phyloP scores from a whole-genome alignment of 2,329 filamentous ascomycete genomes.

The Phyllosticta ampelicida region DNA sequence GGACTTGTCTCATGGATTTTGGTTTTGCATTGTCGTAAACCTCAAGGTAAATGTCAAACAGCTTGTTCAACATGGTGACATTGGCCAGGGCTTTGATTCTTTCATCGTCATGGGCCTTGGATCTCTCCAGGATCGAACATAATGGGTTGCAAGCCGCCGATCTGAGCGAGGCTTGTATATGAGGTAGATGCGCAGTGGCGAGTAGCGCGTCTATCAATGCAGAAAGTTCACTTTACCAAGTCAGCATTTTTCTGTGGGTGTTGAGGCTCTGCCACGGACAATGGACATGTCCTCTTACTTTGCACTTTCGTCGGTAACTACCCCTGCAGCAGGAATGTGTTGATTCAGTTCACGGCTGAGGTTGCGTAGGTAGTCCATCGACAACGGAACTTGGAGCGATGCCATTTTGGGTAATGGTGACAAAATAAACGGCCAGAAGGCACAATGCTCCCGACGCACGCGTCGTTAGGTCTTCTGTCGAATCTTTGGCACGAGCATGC shows the following conservation, averaged over 20 bases:
- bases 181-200: constrained; percentile 22
- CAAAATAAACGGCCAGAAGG: neutral
- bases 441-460: neutral
- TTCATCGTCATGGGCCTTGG: constrained; percentile 20
- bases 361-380: constrained; percentile 2
- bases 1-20: constrained; percentile 38
- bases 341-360: constrained; percentile 6
- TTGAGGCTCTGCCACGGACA: neutral
- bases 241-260: constrained; percentile 13
- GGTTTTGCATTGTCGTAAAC: constrained; percentile 34
- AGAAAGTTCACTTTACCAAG: constrained; percentile 19
- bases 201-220: constrained; percentile 20
- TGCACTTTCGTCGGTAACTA: constrained; percentile 4
- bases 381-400: constrained; percentile 1
- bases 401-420: constrained; percentile 7
- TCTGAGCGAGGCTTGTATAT: constrained; percentile 28
- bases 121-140: constrained; percentile 34
- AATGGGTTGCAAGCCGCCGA: constrained; percentile 38
- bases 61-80: constrained; percentile 21
- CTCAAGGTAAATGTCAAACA: constrained; percentile 32
- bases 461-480: neutral
- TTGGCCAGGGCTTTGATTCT: constrained; percentile 17
- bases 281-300: constrained; percentile 5
- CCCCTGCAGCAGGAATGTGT: neutral
- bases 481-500: neutral